phyloP scores from a whole-genome alignment of 2,329 filamentous ascomycete genomes.

The Zasmidium cellare region DNA sequence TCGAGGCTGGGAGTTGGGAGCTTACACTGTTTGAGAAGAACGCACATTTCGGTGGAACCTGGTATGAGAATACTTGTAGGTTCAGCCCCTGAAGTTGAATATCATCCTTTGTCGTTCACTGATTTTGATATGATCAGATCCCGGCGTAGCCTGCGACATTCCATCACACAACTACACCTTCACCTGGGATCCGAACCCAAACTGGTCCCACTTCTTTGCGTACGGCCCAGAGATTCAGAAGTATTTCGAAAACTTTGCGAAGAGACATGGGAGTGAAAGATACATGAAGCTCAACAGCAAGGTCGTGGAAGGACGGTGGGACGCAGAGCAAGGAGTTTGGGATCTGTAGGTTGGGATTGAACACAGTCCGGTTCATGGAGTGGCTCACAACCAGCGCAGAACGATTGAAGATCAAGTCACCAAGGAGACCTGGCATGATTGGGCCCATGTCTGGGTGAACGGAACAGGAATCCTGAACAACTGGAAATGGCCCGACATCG shows the following conservation, averaged over 20 bases:
- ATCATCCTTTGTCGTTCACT: not conserved
- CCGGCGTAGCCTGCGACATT: slow-evolving; percentile 20
- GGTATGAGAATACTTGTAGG: slow-evolving; percentile 16
- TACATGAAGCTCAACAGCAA: slow-evolving; percentile 54
- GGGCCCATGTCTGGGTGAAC: slow-evolving; percentile 46
- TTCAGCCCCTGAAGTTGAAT: not conserved
- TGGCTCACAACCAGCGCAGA: slow-evolving; percentile 27
- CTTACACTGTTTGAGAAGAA: slow-evolving; percentile 14
- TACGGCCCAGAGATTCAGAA: slow-evolving; percentile 30
- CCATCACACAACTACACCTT: slow-evolving; percentile 26
- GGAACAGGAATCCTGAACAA: slow-evolving; percentile 42
- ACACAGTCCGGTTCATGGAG: not conserved
- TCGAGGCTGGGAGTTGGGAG: slow-evolving; percentile 29
- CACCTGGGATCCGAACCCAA: slow-evolving; percentile 33
- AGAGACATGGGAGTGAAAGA: slow-evolving; percentile 7
- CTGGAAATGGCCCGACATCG: slow-evolving; percentile 36
- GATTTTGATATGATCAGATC: not conserved
- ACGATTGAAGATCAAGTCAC: slow-evolving; percentile 36
- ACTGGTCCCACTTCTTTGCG: slow-evolving; percentile 15
- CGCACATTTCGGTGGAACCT: slow-evolving; percentile 17
- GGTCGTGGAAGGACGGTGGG: slow-evolving; percentile 49
- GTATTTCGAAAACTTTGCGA: slow-evolving; percentile 30
- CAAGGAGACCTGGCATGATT: slow-evolving; percentile 37
- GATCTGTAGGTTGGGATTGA: slow-evolving; percentile 45
- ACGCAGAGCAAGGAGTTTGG: slow-evolving; percentile 51